These are phyloP conservation scores for Acidiella bohemica DNA, from an alignment of 495 filamentous ascomycete species.

Conservation along the genomic window DNA sequence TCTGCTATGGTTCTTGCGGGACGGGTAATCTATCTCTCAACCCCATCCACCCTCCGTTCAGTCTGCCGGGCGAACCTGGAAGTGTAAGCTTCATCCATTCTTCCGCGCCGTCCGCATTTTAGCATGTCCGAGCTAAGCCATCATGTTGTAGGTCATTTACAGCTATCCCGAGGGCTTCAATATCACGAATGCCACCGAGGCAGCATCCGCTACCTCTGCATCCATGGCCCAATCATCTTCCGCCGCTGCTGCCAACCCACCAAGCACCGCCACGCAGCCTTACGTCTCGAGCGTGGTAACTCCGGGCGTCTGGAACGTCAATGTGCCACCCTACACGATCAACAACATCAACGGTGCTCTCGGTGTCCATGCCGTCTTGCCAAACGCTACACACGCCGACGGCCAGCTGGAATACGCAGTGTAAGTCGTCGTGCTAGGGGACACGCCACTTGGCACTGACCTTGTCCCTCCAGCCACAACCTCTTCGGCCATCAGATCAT, in stretches of 20 bases:
- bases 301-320: conserved; percentile 56
- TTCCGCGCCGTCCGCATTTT: too few species aligned
- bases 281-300: conserved; percentile 55
- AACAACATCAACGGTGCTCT: conserved; percentile 69
- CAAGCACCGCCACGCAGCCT: conserved; percentile 29
- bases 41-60: conserved; percentile 54
- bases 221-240: conserved; percentile 40
- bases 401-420: conserved; percentile 67
- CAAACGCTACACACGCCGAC: conserved; percentile 66
- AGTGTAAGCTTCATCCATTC: too few species aligned
- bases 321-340: conserved; percentile 69
- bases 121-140: too few species aligned
- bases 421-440: too few species aligned
- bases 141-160: conserved; percentile 44
- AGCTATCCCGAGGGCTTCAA: conserved; percentile 57
- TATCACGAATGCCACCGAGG: conserved; percentile 55
- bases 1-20: conserved; percentile 71
- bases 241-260: conserved; percentile 26
- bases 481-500: conserved; percentile 53
- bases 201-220: conserved; percentile 42
- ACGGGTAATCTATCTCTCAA: conserved; percentile 53
- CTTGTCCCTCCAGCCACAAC: too few species aligned
- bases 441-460: too few species aligned
- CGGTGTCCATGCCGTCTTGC: conserved; percentile 56
- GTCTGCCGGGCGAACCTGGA: conserved; percentile 42